Evolutionary conservation across 129 eudicot genomes (phyloP), one percentile per base, ranked within the genome.

Genomic region (Silybum marianum): DNA sequence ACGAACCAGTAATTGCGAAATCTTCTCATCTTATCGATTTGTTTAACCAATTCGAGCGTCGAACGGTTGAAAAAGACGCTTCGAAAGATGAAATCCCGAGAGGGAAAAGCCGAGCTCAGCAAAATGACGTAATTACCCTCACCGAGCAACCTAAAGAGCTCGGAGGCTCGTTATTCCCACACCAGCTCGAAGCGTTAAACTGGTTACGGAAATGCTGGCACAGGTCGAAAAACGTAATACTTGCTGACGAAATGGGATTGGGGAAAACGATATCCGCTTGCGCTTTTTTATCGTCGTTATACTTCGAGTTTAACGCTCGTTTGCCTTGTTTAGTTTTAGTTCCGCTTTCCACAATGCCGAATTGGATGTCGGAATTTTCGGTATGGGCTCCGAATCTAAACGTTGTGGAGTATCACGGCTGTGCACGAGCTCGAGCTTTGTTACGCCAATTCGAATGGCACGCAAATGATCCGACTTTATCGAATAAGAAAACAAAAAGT

Each of bases 161-260:
- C 63, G 97, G 97, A 9, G 99, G 99, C 70, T 75, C 92, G 13
- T 84, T 95, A 42, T 95, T 93, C 80, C 99, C 98, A 22, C 99
- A 95, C 83, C 99, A 95, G 85, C 86, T 93, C 19, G 98, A 95
- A 85, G 99, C 99, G 25, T 80, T 95, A 79, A 95, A 95, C 83
- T 95, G 99, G 99, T 72, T 95, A 73, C 97, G 99, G 3, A 93
- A 91, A 80, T 91, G 99, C 90, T 95, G 99, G 99, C 88, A 86
- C 68, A 91, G 86, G 77, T 84, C 92, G 10, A 93, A 90, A 81
- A 93, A 91, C 60, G 97, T 95, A 54, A 95, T 95, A 67, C 92
- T 95, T 44, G 99, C 99, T 69, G 99, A 95, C 25, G 99, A 95
- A 79, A 95, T 95, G 99, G 99, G 98, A 46, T 94, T 95, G 6